These are phyloP conservation scores for Glaciozyma antarctica DNA, from an alignment of 768 basidiomycete species.

Conservation along the genomic window DNA sequence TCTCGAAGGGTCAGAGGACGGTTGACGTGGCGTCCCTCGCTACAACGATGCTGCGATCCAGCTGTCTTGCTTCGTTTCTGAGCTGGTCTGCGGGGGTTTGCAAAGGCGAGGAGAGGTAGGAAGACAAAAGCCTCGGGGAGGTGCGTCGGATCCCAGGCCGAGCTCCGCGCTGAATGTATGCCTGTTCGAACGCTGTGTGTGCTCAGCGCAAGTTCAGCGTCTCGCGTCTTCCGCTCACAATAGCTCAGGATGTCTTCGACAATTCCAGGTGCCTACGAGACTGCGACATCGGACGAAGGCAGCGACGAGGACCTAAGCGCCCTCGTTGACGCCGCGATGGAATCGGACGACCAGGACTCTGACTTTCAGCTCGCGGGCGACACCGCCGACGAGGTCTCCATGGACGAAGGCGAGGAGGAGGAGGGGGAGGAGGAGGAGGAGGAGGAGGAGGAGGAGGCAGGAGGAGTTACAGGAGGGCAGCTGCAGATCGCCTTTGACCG, in stretches of 20 bases:
- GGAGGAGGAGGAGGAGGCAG: slow-evolving; percentile 11
- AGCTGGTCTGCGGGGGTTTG: too few relatives aligned
- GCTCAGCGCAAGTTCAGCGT: too few relatives aligned
- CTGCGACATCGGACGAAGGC: background rate
- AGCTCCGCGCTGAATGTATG: too few relatives aligned
- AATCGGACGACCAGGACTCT: background rate
- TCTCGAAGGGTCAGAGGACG: too few relatives aligned
- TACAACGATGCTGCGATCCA: too few relatives aligned
- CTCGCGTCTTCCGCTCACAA: too few relatives aligned
- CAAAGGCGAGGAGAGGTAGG: too few relatives aligned
- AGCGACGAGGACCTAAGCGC: background rate
- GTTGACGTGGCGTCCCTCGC: too few relatives aligned
- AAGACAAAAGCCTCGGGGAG: too few relatives aligned
- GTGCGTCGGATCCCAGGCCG: too few relatives aligned
- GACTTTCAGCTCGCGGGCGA: background rate
- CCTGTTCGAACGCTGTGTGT: too few relatives aligned
- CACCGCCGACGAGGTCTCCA: slow-evolving; percentile 4
- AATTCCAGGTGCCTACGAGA: background rate
- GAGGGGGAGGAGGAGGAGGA: slow-evolving; percentile 18
- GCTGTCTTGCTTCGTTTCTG: too few relatives aligned
- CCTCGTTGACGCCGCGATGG: background rate
- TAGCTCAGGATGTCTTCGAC: background rate
- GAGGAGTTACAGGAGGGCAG: background rate
- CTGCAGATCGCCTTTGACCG: slow-evolving; percentile 18
- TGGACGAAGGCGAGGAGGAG: slow-evolving; percentile 7